A percentile compares a stretch with the other conserved stretches of the same genome.
phyloP scores from a whole-genome alignment of 495 filamentous ascomycete genomes.

The Podospora australis region DNA sequence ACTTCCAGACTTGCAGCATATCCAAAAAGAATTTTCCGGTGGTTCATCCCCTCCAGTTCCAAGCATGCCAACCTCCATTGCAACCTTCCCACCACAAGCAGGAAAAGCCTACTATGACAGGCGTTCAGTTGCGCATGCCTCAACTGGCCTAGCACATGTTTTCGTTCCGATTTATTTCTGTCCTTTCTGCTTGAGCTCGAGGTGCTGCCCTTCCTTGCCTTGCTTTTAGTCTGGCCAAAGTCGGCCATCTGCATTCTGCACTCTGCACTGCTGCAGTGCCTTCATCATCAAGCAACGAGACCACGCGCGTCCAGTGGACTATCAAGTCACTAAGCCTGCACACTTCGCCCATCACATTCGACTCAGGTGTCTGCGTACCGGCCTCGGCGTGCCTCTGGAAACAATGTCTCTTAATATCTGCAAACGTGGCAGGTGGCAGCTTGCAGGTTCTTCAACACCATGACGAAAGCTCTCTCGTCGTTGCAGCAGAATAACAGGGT shows the following conservation, averaged over 20 bases:
- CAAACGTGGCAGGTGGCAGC: constrained; percentile 7
- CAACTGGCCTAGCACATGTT: constrained; percentile 9
- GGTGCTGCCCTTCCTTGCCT: neutral
- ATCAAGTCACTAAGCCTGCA: too few species aligned
- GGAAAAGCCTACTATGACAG: neutral
- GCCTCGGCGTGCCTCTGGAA: neutral
- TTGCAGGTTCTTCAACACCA: constrained; percentile 7
- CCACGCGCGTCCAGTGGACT: too few species aligned
- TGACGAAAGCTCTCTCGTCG: neutral
- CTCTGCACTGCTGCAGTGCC: constrained; percentile 13
- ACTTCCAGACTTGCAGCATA: neutral
- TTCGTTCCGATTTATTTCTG: neutral
- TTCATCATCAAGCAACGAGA: constrained; percentile 6
- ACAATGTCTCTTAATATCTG: constrained; percentile 6
- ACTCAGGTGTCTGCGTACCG: too few species aligned
- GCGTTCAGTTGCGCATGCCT: neutral
- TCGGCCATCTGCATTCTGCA: constrained; percentile 10
- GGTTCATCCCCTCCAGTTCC: neutral
- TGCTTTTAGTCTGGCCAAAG: neutral
- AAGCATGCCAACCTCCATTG: neutral
- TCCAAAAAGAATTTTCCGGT: neutral
- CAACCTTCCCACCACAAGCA: neutral
- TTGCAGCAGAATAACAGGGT: too few species aligned
- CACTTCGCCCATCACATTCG: constrained; percentile 6
- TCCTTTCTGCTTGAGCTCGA: neutral